These are phyloP conservation scores for Spencermartinsiella ligniputridi DNA, from an alignment of 1,139 yeast species.

Conservation along the genomic window DNA sequence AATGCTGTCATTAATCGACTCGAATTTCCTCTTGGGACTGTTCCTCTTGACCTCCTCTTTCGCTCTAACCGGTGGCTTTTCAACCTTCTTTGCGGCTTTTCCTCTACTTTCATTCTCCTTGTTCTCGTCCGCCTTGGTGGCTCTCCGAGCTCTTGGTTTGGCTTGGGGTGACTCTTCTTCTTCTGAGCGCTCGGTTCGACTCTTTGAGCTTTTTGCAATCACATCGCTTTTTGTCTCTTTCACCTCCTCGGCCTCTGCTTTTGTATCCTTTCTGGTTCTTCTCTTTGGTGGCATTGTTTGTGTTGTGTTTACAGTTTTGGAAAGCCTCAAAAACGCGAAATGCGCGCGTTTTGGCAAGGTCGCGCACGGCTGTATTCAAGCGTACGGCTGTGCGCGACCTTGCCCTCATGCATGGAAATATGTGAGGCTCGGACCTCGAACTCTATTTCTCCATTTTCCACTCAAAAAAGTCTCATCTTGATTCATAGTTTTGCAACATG, in stretches of 20 bases:
- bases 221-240: slow-evolving; percentile 3
- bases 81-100: not conserved
- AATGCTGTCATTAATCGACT: not conserved
- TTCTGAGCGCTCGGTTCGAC: no score
- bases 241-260: slow-evolving; percentile 1
- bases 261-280: slow-evolving; percentile 5
- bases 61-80: not conserved
- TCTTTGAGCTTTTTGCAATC: no score
- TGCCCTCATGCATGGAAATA: no score
- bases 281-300: slow-evolving; percentile 1
- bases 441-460: no score
- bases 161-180: no score
- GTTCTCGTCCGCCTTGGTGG: not conserved
- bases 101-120: not conserved
- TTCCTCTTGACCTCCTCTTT: not conserved
- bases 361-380: no score
- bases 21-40: not conserved
- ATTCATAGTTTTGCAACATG: not conserved
- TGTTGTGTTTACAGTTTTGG: not conserved
- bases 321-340: no score
- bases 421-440: no score
- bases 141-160: no score
- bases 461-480: no score
- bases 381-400: not conserved
- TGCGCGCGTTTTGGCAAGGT: no score